Evolutionary conservation across 2,329 filamentous ascomycete genomes (phyloP).

Genomic region (Colletotrichum liaoningense): DNA sequence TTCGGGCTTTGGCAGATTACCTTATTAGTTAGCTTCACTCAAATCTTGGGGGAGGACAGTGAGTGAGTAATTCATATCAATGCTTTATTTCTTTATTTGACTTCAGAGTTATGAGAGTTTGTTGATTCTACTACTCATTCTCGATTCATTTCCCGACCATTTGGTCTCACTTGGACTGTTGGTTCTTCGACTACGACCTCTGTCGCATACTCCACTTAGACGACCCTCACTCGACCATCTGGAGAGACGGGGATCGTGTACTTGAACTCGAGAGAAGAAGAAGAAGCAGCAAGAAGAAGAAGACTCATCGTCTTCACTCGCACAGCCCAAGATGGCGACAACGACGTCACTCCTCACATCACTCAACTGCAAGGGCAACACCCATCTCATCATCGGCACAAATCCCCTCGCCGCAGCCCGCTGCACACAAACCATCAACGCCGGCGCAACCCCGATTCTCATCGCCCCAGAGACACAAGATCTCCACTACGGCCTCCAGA

Average conservation of each 20-base stretch:
- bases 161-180: not conserved
- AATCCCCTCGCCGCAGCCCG: slow-evolving; percentile 89
- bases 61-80: not conserved
- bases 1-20: slow-evolving; percentile 11
- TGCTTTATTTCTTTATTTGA: not conserved
- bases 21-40: not conserved
- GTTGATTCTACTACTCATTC: not conserved
- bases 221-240: not conserved
- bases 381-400: slow-evolving; percentile 88
- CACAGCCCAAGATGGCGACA: slow-evolving; percentile 15
- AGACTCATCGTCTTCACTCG: not conserved
- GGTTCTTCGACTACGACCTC: not conserved
- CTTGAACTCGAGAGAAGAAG: slow-evolving; percentile 1
- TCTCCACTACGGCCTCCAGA: slow-evolving; percentile 68
- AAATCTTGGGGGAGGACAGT: not conserved
- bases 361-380: slow-evolving; percentile 74
- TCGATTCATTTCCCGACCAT: not conserved
- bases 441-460: slow-evolving; percentile 84
- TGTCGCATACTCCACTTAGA: not conserved
- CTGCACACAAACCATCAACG: slow-evolving; percentile 81
- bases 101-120: not conserved
- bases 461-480: slow-evolving; percentile 76
- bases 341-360: slow-evolving; percentile 74
- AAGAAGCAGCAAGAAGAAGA: not conserved
- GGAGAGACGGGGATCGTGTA: slow-evolving; percentile 19